Conservation (phyloP, 305 asterid genomes). For the Stenogyne calaminthoides region DNA sequence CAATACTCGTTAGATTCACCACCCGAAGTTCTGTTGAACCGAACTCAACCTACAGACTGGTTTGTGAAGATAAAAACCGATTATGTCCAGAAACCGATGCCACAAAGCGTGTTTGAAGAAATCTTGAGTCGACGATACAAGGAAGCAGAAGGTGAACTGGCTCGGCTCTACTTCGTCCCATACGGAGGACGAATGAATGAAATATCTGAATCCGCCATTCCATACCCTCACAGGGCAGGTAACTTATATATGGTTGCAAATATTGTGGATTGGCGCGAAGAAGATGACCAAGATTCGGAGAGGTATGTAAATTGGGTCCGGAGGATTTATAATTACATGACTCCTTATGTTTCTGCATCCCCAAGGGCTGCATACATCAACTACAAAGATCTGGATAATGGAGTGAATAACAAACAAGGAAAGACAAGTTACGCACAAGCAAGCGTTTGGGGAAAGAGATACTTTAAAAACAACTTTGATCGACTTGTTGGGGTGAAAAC, state of each 20-base stretch:
- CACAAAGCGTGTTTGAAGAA: constrained; percentile 8
- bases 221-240: constrained; percentile 40
- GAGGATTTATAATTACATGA: neutral
- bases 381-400: constrained; percentile 14
- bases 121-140: constrained; percentile 19
- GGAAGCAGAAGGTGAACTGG: neutral
- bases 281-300: neutral
- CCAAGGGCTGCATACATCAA: constrained; percentile 17
- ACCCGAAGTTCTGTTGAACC: neutral
- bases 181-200: constrained; percentile 28
- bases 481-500: constrained; percentile 16
- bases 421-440: neutral
- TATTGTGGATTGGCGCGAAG: constrained; percentile 14
- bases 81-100: constrained; percentile 30
- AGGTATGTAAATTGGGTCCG: constrained; percentile 22
- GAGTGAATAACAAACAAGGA: neutral
- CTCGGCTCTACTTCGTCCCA: neutral
- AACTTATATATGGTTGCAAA: constrained; percentile 12
- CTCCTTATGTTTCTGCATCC: constrained; percentile 8
- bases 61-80: constrained; percentile 33
- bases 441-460: neutral
- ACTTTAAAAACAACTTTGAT: constrained; percentile 8
- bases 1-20: neutral
- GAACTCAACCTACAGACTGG: neutral
- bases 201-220: constrained; percentile 3